phyloP scores from a whole-genome alignment of 2,329 filamentous ascomycete species.

The Cladorrhinum sp. region DNA sequence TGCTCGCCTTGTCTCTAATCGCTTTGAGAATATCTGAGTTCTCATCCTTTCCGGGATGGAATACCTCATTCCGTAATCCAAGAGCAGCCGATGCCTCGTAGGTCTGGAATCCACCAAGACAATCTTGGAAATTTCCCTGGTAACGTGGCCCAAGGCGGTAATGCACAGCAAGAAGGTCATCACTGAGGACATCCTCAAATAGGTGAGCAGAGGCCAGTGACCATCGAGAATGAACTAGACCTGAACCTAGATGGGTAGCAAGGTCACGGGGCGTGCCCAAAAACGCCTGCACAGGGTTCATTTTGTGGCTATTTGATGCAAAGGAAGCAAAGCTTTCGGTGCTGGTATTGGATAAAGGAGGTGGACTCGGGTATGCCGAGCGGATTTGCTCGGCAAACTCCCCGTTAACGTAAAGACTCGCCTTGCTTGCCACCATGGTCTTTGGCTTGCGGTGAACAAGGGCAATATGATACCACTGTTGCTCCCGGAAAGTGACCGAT shows the following conservation, averaged over 20 bases:
- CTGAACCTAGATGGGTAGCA: conserved; percentile 69
- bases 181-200: conserved; percentile 81
- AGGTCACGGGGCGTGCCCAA: conserved; percentile 89
- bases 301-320: conserved; percentile 54
- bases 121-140: conserved; percentile 94
- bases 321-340: conserved; percentile 70
- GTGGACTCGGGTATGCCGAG: conserved; percentile 78
- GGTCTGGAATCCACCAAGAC: conserved; percentile 91
- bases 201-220: conserved; percentile 87
- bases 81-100: conserved; percentile 90
- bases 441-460: conserved; percentile 80
- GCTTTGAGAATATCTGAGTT: conserved; percentile 87
- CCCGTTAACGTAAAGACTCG: conserved; percentile 85
- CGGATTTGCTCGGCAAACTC: conserved; percentile 92
- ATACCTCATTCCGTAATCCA: conserved; percentile 84
- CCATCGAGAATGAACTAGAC: conserved; percentile 75
- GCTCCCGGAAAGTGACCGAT: conserved; percentile 69
- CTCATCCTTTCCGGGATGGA: conserved; percentile 86
- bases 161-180: conserved; percentile 88
- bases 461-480: conserved; percentile 89
- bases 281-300: conserved; percentile 81
- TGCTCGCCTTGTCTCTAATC: conserved; percentile 80
- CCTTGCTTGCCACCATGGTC: conserved; percentile 72
- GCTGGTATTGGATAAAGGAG: conserved; percentile 60
- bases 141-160: conserved; percentile 87